Evolutionary conservation across 1,284 basidiomycete genomes (phyloP), one percentile per base, ranked within the genome.

Genomic region (Ceratobasidium sp.): DNA sequence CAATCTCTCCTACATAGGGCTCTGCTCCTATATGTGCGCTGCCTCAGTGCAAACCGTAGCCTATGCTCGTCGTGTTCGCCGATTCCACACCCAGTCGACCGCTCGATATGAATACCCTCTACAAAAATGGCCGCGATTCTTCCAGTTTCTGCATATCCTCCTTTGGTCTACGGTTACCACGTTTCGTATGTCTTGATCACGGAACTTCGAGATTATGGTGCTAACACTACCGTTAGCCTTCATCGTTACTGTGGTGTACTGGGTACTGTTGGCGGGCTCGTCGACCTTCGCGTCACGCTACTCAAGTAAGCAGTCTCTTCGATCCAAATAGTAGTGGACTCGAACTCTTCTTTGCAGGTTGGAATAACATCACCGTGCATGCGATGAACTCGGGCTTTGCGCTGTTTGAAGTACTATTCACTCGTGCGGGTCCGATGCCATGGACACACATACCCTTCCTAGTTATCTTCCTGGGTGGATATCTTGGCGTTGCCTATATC

Each of bases 401-500:
- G 0, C 82, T 91, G 17, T 86, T 90, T 81, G 93, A 94, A 80
- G 86, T 93, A 23, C 28, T 89, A 12, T 82, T 90, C 57, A 89
- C 92, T 1, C 87, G 90, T 78, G 83, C 83, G 5, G 86, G 86
- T 0, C 89, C 90, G 0, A 81, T 85, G 17, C 89, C 89, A 0
- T 93, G 91, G 91, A 81, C 86, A 48, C 85, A 88, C 74, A 83
- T 92, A 3, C 83, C 86, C 2, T 82, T 87, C 62, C 83, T 88
- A 56, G 73, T 92, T 33, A 9, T 91, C 23, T 78, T 91, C 44
- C 86, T 94, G 28, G 89, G 80, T 0, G 82, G 84, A 15, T 94
- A 94, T 81, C 83, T 93, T 38, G 92, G 87, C 17, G 85, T 94
- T 0, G 91, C 91, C 15, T 93, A 93, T 81, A 86, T 93, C 74